These are phyloP conservation scores for Penicillium sp. DNA, from an alignment of 2,329 filamentous ascomycete genomes.

Conservation along the genomic window DNA sequence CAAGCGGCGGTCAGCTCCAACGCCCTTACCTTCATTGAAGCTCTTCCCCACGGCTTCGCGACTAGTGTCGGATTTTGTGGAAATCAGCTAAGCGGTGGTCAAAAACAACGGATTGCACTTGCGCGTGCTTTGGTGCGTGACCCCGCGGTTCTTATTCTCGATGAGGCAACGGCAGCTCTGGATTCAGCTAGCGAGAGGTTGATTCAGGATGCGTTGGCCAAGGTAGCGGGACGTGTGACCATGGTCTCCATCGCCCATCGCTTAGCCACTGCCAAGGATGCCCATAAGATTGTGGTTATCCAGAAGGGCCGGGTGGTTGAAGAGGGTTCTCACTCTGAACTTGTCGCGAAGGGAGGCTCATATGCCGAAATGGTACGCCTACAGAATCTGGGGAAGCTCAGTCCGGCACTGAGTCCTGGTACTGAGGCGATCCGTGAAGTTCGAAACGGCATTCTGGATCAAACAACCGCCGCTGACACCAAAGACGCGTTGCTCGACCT, in stretches of 20 bases:
- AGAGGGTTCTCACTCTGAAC: slow-evolving; percentile 33
- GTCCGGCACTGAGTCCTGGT: slow-evolving; percentile 16
- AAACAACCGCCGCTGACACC: slow-evolving; percentile 16
- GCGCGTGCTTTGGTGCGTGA: slow-evolving; percentile 80
- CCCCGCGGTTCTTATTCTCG: slow-evolving; percentile 66
- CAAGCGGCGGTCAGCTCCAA: slow-evolving; percentile 10
- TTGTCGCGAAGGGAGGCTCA: slow-evolving; percentile 37
- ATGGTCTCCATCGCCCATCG: slow-evolving; percentile 40
- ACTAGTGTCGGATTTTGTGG: slow-evolving; percentile 18
- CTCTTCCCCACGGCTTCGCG: slow-evolving; percentile 11
- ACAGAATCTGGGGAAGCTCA: slow-evolving; percentile 38
- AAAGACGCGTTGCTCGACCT: slow-evolving; percentile 18
- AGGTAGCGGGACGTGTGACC: slow-evolving; percentile 30
- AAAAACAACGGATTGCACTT: slow-evolving; percentile 88
- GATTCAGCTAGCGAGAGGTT: slow-evolving; percentile 37
- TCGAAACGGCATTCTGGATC: slow-evolving; percentile 7
- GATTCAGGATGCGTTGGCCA: slow-evolving; percentile 34
- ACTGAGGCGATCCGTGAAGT: slow-evolving; percentile 20
- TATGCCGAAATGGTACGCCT: slow-evolving; percentile 52
- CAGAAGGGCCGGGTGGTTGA: slow-evolving; percentile 34
- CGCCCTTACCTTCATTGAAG: slow-evolving; percentile 13
- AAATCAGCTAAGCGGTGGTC: slow-evolving; percentile 58
- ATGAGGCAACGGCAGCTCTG: slow-evolving; percentile 39
- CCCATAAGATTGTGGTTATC: slow-evolving; percentile 40
- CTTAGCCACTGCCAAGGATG: slow-evolving; percentile 36